A percentile compares a stretch with the other conserved stretches of the same genome.
Conservation (phyloP, 2,329 filamentous ascomycete genomes). For the Dryadomyces sulphureus region DNA sequence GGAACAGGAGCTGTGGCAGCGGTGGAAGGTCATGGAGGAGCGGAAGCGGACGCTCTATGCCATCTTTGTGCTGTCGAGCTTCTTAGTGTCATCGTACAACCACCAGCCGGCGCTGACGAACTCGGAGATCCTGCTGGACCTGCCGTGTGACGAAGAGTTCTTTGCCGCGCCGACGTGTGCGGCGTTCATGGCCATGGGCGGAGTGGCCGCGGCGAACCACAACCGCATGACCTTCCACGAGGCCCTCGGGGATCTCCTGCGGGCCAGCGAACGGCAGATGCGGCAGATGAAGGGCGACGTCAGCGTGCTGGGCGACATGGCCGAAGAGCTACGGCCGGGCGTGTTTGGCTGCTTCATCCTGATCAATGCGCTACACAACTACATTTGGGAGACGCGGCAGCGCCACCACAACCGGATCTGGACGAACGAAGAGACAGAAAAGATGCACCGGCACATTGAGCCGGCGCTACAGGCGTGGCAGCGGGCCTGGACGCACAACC, state of each 20-base stretch:
- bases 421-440: slow-evolving; percentile 85
- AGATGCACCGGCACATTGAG: slow-evolving; percentile 91
- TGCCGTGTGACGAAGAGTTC: slow-evolving; percentile 87
- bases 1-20: slow-evolving; percentile 67
- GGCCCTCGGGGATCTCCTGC: slow-evolving; percentile 66
- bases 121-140: slow-evolving; percentile 76
- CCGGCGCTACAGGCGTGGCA: slow-evolving; percentile 92
- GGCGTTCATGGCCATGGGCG: slow-evolving; percentile 68
- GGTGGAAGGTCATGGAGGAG: slow-evolving; percentile 80
- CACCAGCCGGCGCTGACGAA: slow-evolving; percentile 84
- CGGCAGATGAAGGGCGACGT: slow-evolving; percentile 18
- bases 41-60: slow-evolving; percentile 85
- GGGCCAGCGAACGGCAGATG: slow-evolving; percentile 49
- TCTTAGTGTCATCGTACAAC: slow-evolving; percentile 86
- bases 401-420: slow-evolving; percentile 76
- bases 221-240: slow-evolving; percentile 67
- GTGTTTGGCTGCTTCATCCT: slow-evolving; percentile 84
- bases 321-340: slow-evolving; percentile 61
- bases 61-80: slow-evolving; percentile 81
- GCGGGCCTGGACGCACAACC: slow-evolving; percentile 76
- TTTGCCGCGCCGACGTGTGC: slow-evolving; percentile 73
- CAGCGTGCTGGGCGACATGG: slow-evolving; percentile 29
- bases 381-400: slow-evolving; percentile 95
- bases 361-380: slow-evolving; percentile 92
- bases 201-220: slow-evolving; percentile 50